Base-by-base conservation (phyloP, 2,329 filamentous ascomycete species). In the Trichoderma harzianum region DNA sequence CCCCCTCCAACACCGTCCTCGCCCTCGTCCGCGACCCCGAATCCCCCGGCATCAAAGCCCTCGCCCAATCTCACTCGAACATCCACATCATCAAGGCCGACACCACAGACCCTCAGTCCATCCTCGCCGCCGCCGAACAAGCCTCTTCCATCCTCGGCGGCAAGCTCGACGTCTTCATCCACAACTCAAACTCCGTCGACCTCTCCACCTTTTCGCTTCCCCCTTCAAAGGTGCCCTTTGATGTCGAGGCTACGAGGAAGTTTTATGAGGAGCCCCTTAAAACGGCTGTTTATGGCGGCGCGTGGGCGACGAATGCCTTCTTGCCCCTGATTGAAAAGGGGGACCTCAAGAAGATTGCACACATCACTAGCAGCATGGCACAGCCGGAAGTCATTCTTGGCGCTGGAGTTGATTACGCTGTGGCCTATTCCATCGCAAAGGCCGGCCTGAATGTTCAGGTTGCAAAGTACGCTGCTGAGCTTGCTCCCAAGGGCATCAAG, bases 81-180 rank as follows among this genome's bases (percentile, higher is more conserved):
- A 74, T 83, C 55, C 80, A 82, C 74, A 71, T 84, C 66, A 67
- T 85, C 71, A 74, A 78, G 61, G 80, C 73, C 64, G 80, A 83
- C 71, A 72, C 82, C n/a, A 76, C 75, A 34, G 74, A 79, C 62
- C 78, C 77, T 32, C 73, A 77, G 18, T 80, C 77, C 30, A 78
- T 84, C 60, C 77, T 76, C 18, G 78, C 76, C n/a, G 81, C 81
- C 18, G 81, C 81, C 21, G 74, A 76, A 2, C 73, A 76, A 36
- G 75, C 77, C 18, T 74, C 79, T 14, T 69, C 74, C n/a, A 75
- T 83, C 70, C 82, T 80, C 6, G 78, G 76, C 26, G 81, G 81
- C 34, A 78, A 73, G 28, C 77, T 84, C 24, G 83, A 85, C 75
- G 79, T 82, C 60, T 75, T 85, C 18, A 81, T 85, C 72, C 79